Base-by-base conservation (phyloP, 768 basidiomycete species). In the Xerocomus brunneocitrinus region DNA sequence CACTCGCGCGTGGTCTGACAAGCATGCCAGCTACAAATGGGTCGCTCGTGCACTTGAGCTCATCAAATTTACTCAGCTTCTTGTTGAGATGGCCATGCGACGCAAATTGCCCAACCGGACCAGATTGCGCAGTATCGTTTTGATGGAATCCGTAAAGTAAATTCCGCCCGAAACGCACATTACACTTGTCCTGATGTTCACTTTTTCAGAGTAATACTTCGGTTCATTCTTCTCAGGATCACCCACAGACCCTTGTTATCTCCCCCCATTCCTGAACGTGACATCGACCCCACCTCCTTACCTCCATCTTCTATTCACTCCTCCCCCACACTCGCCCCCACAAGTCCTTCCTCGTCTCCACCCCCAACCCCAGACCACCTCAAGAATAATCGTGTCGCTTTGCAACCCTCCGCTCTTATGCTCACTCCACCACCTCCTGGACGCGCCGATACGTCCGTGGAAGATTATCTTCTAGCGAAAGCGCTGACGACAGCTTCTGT, bases 41-140 rank as follows among this genome's bases (percentile, higher is more conserved):
- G 81, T 82, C 8, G 84, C 89, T 24, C 77, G 92, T 41, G 65
- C 77, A 2, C 78, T 98, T 6, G 86, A 90, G 62, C 74, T 92
- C 34, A 77, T 94, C 57, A 82, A 82, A 40, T 94, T 87, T 68
- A 79, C 85, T 13, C 86, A 97, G 66, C 80, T 98, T 42, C 73
- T 98, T 27, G 63, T 95, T 46, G 95, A 98, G 72, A 98, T 98
- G 95, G 76, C 81, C 22, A 74, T 92, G 58, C 78, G 81, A 50
- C 78, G 92, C 62, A 89, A 83, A 63, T 76, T 81, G 5, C 84
- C 89, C 0, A 68, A 76, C 41, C 79, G 79, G 59, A 73, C 71
- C 41, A 79, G 83, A 56, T 95, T 92, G 91, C 78, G 87, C 57
- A 79, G 82, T 22, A 79, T 98, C 45, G 67, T 95, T 49, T 57